Evolutionary conservation across 2,329 filamentous ascomycete genomes (phyloP).

Genomic region (Aspergillus viridinutans): DNA sequence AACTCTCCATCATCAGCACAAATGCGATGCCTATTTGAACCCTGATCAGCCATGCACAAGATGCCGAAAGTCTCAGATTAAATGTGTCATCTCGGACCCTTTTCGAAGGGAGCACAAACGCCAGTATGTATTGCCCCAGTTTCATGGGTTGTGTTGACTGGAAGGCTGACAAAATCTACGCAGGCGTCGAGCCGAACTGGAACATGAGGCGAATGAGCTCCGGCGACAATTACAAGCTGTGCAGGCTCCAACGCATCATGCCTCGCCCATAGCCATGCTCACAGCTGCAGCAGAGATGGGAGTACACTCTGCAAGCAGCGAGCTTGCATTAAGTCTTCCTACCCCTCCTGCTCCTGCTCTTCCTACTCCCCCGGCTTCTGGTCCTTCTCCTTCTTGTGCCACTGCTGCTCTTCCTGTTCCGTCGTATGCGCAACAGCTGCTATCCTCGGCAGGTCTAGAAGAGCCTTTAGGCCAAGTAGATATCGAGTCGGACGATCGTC

Average conservation of each 20-base stretch:
- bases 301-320: conserved; percentile 11
- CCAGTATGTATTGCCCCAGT: conserved; percentile 22
- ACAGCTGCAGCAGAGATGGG: conserved; percentile 31
- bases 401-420: conserved; percentile 9
- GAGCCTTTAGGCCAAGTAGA: conserved; percentile 9
- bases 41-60: conserved; percentile 34
- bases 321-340: conserved; percentile 2
- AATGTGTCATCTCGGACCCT: conserved; percentile 39
- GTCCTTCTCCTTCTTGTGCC: conserved; percentile 14
- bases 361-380: background rate
- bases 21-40: conserved; percentile 38
- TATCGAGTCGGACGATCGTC: conserved; percentile 6
- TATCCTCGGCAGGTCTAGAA: conserved; percentile 17
- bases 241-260: conserved; percentile 15
- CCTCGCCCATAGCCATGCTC: conserved; percentile 25
- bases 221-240: conserved; percentile 30
- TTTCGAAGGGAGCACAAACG: conserved; percentile 43
- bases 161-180: background rate
- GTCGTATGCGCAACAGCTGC: conserved; percentile 18
- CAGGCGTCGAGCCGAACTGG: conserved; percentile 36
- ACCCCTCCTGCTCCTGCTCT: conserved; percentile 17
- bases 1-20: conserved; percentile 20
- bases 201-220: conserved; percentile 36
- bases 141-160: background rate
- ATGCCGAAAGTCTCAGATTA: conserved; percentile 33